phyloP scores from a whole-genome alignment of 1,284 basidiomycete genomes.

The Crepidotus sp. region DNA sequence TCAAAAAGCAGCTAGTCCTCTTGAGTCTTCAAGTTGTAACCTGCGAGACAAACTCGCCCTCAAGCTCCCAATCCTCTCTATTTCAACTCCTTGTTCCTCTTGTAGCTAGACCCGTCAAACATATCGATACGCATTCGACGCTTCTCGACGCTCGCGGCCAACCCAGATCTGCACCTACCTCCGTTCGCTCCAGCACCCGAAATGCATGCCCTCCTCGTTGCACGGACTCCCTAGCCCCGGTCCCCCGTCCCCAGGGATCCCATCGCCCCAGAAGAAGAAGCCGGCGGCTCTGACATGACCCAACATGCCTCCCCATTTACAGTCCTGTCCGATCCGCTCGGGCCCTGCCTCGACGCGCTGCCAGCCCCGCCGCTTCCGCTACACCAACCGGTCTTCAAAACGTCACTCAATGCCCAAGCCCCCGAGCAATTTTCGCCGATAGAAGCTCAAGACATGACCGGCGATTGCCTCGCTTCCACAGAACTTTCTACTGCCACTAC shows the following conservation, averaged over 20 bases:
- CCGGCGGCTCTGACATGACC: constrained; percentile 7
- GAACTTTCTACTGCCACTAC: constrained; percentile 9
- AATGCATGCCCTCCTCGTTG: constrained; percentile 7
- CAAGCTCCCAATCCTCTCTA: background rate
- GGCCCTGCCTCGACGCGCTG: background rate
- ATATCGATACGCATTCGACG: background rate
- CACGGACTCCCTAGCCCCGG: constrained; percentile 6
- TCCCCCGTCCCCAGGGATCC: background rate
- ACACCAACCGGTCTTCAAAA: constrained; percentile 12
- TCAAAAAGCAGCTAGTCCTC: too few relatives aligned
- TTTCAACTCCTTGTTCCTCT: background rate
- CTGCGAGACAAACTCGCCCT: too few relatives aligned
- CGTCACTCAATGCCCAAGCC: constrained; percentile 1
- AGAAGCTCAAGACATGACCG: constrained; percentile 6
- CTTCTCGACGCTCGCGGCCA: constrained; percentile 9
- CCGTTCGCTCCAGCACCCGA: background rate
- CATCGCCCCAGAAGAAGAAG: constrained; percentile 8
- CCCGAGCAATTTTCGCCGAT: constrained; percentile 9
- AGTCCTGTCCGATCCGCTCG: constrained; percentile 2
- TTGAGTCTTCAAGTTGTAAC: too few relatives aligned
- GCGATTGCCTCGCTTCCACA: constrained; percentile 11
- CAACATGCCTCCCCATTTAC: background rate
- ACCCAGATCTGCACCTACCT: too few relatives aligned
- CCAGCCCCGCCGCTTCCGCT: constrained; percentile 12
- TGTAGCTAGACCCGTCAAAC: constrained; percentile 11